Evolutionary conservation across 805 yeast genomes (phyloP), one percentile per base, ranked within the genome.

Genomic region (Candida silvicultrix): DNA sequence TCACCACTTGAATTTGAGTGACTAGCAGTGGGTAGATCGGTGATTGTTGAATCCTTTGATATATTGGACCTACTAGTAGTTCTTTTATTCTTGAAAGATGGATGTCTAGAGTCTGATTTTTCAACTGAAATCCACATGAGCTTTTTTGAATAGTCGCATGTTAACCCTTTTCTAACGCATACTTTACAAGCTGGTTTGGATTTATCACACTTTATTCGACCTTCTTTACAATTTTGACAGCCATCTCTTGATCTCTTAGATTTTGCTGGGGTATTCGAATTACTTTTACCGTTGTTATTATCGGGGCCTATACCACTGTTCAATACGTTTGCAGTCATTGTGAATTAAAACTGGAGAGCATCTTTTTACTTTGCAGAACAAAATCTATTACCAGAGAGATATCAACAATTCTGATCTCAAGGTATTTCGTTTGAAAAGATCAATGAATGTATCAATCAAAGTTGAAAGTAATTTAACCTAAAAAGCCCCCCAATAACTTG

Each of bases 101-200:
- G 52, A 34, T 49, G 52, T 32, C 52, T 43, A 4, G 52, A 44
- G 21, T 49, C 52, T 14, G 22, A 16, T 20, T 39, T 31, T 15
- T 47, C 39, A 15, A 43, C 46, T 18, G 38, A 43, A 4, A 50
- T 40, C 48, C 48, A 50, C n/a, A 42, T 45, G 1, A 50, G 23
- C 36, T 44, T 47, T 32, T 43, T 38, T 8, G 46, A 34, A 22
- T 50, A 50, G 23, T 50, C 51, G 23, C 53, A 50, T 3, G 10
- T 29, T 12, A 29, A 20, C 4, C 42, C 42, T 29, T 23, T 40
- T 12, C 42, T 28, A 4, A 29, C 11, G 16, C 42, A 40, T 12
- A 29, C 36, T 29, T 40, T 40, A 31, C 42, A 40, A 9, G 18
- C 5, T 40, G 42, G 42, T 19, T 40, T 40, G 4, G 42, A 7